Evolutionary conservation across 257 asterid genomes (phyloP), one percentile per base, ranked within the genome.

Genomic region (Verbena officinalis): DNA sequence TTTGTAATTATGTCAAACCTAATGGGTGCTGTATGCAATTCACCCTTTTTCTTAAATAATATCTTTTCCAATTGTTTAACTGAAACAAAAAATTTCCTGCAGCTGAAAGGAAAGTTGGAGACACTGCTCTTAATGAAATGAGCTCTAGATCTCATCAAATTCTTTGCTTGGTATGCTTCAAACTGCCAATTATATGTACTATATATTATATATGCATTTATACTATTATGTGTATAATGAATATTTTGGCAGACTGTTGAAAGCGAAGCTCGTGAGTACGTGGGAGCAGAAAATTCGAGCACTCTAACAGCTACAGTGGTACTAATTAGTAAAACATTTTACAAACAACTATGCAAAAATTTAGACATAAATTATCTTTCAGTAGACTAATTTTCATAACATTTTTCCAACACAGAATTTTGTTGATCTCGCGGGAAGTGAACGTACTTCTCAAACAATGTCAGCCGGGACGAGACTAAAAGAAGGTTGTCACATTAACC

Each of bases 81-180:
- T 27, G 33, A 27, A 2, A 27, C n/a, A 27, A 5, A 27, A 2
- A 27, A 27, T 27, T 55, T 71, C 23, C 39, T 61, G 78, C 82
- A 78, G 83, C 75, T 12, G 77, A 78, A 39, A 78, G 83, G 69
- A 72, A 65, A 66, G 44, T 43, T 27, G 80, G 75, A 30, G 83
- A 78, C 59, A 78, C 83, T 2, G 34, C 59, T n/a, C 62, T 78
- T 42, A 78, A 70, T 38, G 80, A 72, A 58, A 21, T 19, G 81
- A 86, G 95, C 71, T 83, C 95, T 15, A 86, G 95, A 77, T 86
- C 95, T 34, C 95, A 83, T 74, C 88, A 86, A 77, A 83, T 83
- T 65, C 54, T 83, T n/a, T 72, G 88, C 30, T 58, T 83, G 86
- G 89, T 83, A 61, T 48, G 76, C 17, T 45, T 14, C 57, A 44